A percentile compares a stretch with the other conserved stretches of the same genome.
Evolutionary conservation across 495 filamentous ascomycete species (phyloP).

Genomic region (Penicillium pulvis): DNA sequence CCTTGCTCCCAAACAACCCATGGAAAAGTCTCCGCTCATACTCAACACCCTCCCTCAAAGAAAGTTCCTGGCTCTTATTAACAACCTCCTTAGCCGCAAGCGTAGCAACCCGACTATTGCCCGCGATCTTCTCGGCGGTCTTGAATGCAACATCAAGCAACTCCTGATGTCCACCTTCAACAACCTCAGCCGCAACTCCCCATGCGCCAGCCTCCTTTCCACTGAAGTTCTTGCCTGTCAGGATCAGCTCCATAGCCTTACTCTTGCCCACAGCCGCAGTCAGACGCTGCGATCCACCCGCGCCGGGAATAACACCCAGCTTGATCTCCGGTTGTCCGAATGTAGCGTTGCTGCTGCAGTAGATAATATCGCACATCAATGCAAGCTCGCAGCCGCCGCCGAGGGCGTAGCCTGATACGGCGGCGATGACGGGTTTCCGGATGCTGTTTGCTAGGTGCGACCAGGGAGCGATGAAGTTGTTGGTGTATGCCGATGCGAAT

Average conservation of each 20-base stretch:
- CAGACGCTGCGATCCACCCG: conserved; percentile 88
- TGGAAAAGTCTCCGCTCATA: conserved; percentile 94
- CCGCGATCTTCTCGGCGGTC: conserved; percentile 87
- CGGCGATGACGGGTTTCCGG: conserved; percentile 91
- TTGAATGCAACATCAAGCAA: conserved; percentile 74
- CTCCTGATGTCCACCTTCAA: conserved; percentile 74
- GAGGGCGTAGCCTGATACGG: conserved; percentile 90
- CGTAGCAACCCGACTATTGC: conserved; percentile 75
- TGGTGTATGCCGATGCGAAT: conserved; percentile 81
- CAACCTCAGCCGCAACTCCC: conserved; percentile 84
- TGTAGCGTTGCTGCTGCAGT: conserved; percentile 78
- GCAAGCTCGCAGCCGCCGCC: conserved; percentile 96
- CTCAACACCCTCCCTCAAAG: conserved; percentile 86
- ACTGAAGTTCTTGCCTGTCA: conserved; percentile 81
- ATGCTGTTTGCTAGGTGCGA: conserved; percentile 75
- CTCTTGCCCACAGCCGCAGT: conserved; percentile 86
- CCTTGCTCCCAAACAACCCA: conserved; percentile 83
- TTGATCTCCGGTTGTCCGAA: conserved; percentile 98
- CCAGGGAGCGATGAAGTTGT: conserved; percentile 93
- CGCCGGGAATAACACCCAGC: conserved; percentile 88
- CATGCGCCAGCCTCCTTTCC: conserved; percentile 83
- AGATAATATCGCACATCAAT: conserved; percentile 95
- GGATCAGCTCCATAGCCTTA: conserved; percentile 89
- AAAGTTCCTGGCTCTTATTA: conserved; percentile 91
- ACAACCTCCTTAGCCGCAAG: conserved; percentile 97